Base-by-base conservation (phyloP, 2,329 filamentous ascomycete genomes). In the Stagonosporopsis vannaccii region DNA sequence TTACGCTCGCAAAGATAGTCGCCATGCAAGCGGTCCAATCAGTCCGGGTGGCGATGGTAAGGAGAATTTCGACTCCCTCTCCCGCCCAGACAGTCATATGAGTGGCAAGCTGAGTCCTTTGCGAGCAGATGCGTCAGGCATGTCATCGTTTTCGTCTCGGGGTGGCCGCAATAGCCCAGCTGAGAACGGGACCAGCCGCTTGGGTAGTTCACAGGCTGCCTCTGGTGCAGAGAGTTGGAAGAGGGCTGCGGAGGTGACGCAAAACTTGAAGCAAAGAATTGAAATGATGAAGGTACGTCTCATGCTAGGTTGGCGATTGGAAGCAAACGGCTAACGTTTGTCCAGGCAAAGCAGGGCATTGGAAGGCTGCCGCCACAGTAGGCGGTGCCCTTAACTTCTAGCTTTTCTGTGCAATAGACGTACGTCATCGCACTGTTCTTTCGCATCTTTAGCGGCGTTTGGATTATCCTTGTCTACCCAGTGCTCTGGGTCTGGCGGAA, bases 241-340 rank as follows among this genome's bases (percentile, higher is more conserved):
- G 80, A 84, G 95, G 66, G 95, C 95, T 17, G 95, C 95, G 2
- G 95, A 99, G 80, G 95, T 99, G 55, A 99, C 95, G 51, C 97
- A 93, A 77, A 95, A 97, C 75, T 78, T 99, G 70, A 99, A 98
- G 81, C 92, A 94, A 48, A 87, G 95, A 74, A 99, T 99, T 76
- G 95, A 98, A 81, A 90, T 95, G 82, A 99, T 99, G 95, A 99
- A 98, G 84, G 86, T 84, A 69, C 72, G 53, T 22, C 6, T 13
- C n/a, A 8, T 6, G 2, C 4, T 20, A 13, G 11, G 8, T 20
- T 9, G 19, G 3, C 6, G 4, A 15, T 19, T 1, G 9, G 7
- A 22, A 11, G 9, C 15, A 20, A 11, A 37, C 7, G 37, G 11
- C 32, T 26, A 17, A 45, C 68, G 70, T 30, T 19, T n/a, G 20